A percentile compares a stretch with the other conserved stretches of the same genome.
These are phyloP conservation scores for Neonectria punicea DNA, from an alignment of 2,329 filamentous ascomycete species.

Conservation along the genomic window DNA sequence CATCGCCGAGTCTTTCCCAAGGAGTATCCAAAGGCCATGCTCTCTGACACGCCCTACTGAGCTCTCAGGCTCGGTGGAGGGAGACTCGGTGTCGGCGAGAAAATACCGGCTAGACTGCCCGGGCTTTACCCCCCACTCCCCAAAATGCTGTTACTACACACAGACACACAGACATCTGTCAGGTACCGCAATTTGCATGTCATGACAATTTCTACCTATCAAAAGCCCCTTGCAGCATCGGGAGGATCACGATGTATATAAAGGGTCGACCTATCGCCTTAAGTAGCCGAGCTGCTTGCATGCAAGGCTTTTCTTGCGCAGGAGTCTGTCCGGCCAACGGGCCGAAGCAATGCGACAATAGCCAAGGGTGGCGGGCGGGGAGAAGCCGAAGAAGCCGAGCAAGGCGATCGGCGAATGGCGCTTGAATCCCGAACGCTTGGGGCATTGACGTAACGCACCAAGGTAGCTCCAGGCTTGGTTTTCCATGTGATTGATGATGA, in stretches of 20 bases:
- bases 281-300: background rate
- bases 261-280: constrained; percentile 4
- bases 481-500: background rate
- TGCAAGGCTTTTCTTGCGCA: background rate
- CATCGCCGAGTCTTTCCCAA: background rate
- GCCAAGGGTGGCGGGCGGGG: constrained; percentile 29
- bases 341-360: constrained; percentile 43
- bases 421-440: constrained; percentile 35
- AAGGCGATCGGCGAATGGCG: constrained; percentile 32
- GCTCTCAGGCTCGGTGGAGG: background rate
- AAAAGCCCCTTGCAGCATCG: background rate
- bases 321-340: constrained; percentile 12
- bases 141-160: background rate
- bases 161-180: background rate
- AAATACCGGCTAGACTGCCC: constrained; percentile 3
- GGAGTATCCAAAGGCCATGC: background rate
- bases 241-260: background rate
- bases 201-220: background rate
- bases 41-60: background rate
- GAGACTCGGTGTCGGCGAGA: constrained; percentile 10
- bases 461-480: background rate
- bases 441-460: constrained; percentile 35
- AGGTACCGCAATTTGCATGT: background rate
- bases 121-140: background rate
- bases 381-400: constrained; percentile 35